phyloP scores from a whole-genome alignment of 2,329 filamentous ascomycete genomes.

The Nigrospora sphaerica region DNA sequence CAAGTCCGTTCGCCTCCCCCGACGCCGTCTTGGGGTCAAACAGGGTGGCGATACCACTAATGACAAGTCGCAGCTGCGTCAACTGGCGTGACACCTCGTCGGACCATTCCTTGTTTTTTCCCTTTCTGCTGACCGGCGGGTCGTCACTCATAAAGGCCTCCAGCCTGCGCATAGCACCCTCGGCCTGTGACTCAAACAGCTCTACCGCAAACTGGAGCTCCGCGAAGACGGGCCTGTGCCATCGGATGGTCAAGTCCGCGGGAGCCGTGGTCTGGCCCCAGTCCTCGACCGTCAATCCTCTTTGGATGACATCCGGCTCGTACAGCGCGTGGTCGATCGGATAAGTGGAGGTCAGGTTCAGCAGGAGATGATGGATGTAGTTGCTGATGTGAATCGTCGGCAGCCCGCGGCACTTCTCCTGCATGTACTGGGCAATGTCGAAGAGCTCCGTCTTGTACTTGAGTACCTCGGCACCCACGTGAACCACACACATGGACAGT shows the following conservation, averaged over 20 bases:
- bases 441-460: constrained; percentile 85
- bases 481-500: constrained; percentile 95
- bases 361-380: constrained; percentile 89
- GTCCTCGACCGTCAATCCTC: constrained; percentile 67
- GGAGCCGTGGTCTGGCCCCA: constrained; percentile 80
- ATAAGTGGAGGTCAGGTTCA: constrained; percentile 92
- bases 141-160: constrained; percentile 73
- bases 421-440: constrained; percentile 91
- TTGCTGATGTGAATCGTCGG: constrained; percentile 96
- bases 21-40: constrained; percentile 76
- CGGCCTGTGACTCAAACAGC: constrained; percentile 78
- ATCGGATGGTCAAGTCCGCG: constrained; percentile 72
- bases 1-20: constrained; percentile 31
- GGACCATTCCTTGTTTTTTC: constrained; percentile 97
- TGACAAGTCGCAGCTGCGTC: constrained; percentile 78
- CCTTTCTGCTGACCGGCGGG: constrained; percentile 79
- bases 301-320: constrained; percentile 65
- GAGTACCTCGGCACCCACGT: constrained; percentile 84
- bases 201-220: constrained; percentile 87
- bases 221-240: constrained; percentile 75
- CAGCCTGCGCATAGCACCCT: constrained; percentile 67
- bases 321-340: constrained; percentile 84
- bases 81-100: constrained; percentile 91
- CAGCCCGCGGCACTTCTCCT: constrained; percentile 86
- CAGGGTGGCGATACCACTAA: constrained; percentile 82